Evolutionary conservation across 495 filamentous ascomycete genomes (phyloP), one percentile per base, ranked within the genome.

Genomic region (Sphaerosporella brunnea): DNA sequence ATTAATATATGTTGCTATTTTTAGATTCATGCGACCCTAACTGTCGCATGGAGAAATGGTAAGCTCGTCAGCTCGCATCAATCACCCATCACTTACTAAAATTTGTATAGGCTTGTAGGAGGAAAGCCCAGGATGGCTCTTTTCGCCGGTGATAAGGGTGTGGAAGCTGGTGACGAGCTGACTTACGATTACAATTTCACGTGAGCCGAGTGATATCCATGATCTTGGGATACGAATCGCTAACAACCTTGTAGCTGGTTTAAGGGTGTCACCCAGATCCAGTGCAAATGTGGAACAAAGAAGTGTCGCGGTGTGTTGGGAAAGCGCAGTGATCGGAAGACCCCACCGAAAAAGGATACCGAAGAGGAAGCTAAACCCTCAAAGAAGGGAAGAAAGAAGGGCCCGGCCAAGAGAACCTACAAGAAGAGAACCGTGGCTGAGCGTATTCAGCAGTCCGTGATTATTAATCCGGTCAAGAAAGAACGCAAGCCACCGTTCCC

Each of bases 151-250:
- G 83, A 93, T 51, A 66, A 70, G 8, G 84, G 82, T 1, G 82
- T 97, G 60, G 82, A 80, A 71, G 93, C 85, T 20, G 90, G 90
- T 30, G 84, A 95, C 41, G 90, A 97, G 61, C 67, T 97, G 50
- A 96, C 86, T n/a, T 97, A 97, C 63, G 90, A 97, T 69, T 97
- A 97, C 71, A 97, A 97, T 63, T 97, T 97, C 61, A 82, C 94
- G 72, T 83, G 79, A 32, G 86, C 82, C 23, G 39, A 44, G 20
- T 45, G 25, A 50, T 36, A 18, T 5, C n/a, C 5, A 30, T n/a
- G 32, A 24, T 35, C n/a, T 4, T 16, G 15, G 23, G 32, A 23
- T n/a, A n/a, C n/a, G n/a, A n/a, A 23, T 23, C 19, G 15, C 45
- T 52, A 13, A 57, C 28, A 41, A 23, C 7, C 30, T 25, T 23